A percentile compares a stretch with the other conserved stretches of the same genome.
These are phyloP conservation scores for Crithidia sp. DNA, from an alignment of 208 protist species.

Conservation along the genomic window DNA sequence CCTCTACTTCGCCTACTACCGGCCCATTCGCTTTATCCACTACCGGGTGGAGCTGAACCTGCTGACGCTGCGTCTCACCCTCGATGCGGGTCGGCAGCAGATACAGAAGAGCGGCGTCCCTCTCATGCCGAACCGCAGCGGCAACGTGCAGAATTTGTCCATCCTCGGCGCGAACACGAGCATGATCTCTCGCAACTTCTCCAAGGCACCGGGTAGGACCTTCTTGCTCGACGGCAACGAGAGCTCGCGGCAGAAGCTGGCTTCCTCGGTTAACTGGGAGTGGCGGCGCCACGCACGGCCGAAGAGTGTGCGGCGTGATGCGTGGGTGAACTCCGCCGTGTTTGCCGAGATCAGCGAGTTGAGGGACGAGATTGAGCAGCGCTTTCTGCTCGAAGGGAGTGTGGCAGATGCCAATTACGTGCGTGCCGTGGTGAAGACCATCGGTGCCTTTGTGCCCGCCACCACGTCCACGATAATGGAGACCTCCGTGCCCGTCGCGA, in stretches of 20 bases:
- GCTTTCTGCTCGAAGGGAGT: conserved; percentile 44
- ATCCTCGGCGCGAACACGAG: conserved; percentile 14
- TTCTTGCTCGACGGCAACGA: conserved; percentile 13
- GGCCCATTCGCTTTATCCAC: conserved; percentile 63
- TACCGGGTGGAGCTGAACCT: conserved; percentile 75
- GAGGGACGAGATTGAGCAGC: conserved; percentile 42
- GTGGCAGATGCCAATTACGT: conserved; percentile 48
- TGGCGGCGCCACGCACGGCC: conserved; percentile 50
- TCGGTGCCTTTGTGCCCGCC: conserved; percentile 18
- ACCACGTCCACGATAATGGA: conserved; percentile 7
- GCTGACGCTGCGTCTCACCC: conserved; percentile 37
- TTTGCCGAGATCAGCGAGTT: conserved; percentile 57
- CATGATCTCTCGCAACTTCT: not conserved
- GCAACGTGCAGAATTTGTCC: conserved; percentile 4
- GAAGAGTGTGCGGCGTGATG: conserved; percentile 50
- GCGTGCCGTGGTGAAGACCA: conserved; percentile 26
- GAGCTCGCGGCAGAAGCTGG: conserved; percentile 13
- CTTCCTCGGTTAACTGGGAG: conserved; percentile 23
- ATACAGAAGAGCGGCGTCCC: conserved; percentile 41
- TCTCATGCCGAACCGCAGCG: conserved; percentile 12
- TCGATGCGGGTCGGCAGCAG: conserved; percentile 34
- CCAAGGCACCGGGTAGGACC: not conserved
- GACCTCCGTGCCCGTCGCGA: not conserved
- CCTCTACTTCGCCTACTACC: conserved; percentile 83
- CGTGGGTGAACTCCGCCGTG: conserved; percentile 48